Base-by-base conservation (phyloP, 257 asterid genomes). In the Lycium ferocissimum region DNA sequence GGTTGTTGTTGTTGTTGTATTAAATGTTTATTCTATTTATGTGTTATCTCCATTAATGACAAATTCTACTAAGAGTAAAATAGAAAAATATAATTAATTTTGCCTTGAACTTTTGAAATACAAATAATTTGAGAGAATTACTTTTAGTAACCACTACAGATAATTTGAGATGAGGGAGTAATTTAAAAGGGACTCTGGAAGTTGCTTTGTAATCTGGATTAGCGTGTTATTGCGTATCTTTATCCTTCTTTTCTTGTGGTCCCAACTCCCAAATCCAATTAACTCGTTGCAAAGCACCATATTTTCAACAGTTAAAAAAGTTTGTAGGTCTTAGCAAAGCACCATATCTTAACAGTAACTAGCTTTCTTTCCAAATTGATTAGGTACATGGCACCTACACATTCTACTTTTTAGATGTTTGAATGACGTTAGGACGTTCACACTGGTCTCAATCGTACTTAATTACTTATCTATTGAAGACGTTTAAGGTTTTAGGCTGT, bases 361-460 rank as follows among this genome's bases (percentile, higher is more conserved):
- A 75, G 45, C 22, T 18, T 69, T 22, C 20, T 75, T 22, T 6
- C 13, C 62, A 22, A 22, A 13, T 75, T 49, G 81, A 49, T 75
- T 75, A 49, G 81, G 81, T 75, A 49, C 62, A 49, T 75, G 22
- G 45, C 81, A 75, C n/a, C 62, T 54, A 75, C 80, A 73, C 40
- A n/a, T 73, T 73, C 59, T n/a, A n/a, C n/a, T n/a, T 20, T 47
- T 73, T 47, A 43, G 10, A 18, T 9, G 54, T 40, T 71, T 58
- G 22, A 17, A 58, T 7, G 9, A 17, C 0, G 7, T 7, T n/a
- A 6, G 13, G 35, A 37, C 12, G 20, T 67, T 35, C 12, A 35
- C 75, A 35, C 49, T 35, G 40, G 49, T 14, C 20, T 33, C 2
- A 26, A 2, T 53, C 14, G 11, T 53, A 53, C 57, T 53, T 9